A percentile compares a stretch with the other conserved stretches of the same genome.
Conservation (phyloP, 768 basidiomycete species). For the Suillus bovinus region DNA sequence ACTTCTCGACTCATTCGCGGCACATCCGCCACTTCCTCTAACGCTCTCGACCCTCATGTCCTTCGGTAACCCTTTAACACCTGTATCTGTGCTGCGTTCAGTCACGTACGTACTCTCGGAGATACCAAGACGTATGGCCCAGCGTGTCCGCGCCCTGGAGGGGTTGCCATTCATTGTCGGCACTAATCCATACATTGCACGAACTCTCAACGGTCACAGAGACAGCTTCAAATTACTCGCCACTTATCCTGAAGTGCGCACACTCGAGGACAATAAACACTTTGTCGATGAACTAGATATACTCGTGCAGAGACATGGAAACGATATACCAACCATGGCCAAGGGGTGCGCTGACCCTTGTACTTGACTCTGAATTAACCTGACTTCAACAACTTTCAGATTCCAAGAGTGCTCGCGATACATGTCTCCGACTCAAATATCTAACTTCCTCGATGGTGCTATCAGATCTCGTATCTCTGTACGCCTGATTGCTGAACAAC, state of each 20-base stretch:
- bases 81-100: conserved; percentile 71
- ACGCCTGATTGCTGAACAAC: conserved; percentile 88
- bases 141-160: conserved; percentile 73
- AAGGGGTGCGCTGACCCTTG: conserved; percentile 59
- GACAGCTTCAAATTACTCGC: conserved; percentile 71
- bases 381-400: conserved; percentile 36
- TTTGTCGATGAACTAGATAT: conserved; percentile 70
- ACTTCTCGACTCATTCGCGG: conserved; percentile 62
- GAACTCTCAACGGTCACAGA: conserved; percentile 65
- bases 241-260: conserved; percentile 62
- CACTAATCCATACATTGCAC: conserved; percentile 84
- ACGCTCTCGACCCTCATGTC: conserved; percentile 74
- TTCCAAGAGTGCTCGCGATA: conserved; percentile 87
- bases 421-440: conserved; percentile 79
- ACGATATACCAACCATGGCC: conserved; percentile 90
- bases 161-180: conserved; percentile 85
- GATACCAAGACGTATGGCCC: conserved; percentile 75
- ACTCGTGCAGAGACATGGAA: conserved; percentile 74
- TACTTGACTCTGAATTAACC: conserved; percentile 11
- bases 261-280: conserved; percentile 64
- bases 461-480: conserved; percentile 88
- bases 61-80: conserved; percentile 71
- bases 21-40: conserved; percentile 64
- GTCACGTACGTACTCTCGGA: conserved; percentile 73
- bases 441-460: conserved; percentile 77